Evolutionary conservation across 306 rosid genomes (phyloP), one percentile per base, ranked within the genome.

Genomic region (Casuarina cunninghamiana): DNA sequence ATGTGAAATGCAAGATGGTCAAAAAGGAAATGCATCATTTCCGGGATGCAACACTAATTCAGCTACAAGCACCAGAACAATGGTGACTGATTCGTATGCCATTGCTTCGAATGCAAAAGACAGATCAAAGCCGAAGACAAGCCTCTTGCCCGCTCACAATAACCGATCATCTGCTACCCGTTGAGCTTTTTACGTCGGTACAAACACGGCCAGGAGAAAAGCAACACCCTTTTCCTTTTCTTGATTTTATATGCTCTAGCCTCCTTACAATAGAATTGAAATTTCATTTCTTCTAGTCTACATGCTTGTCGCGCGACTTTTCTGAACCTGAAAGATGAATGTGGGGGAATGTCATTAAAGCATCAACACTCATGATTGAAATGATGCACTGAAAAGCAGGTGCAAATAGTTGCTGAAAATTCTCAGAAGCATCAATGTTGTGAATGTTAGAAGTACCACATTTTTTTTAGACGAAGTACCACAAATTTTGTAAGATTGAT

Each of bases 301-400:
- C 55, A 26, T 75, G 66, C 46, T 78, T 54, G 54, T 55, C 81
- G 65, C 48, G 55, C 65, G 35, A 41, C 19, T 16, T 67, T 49
- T 76, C 62, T 44, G 78, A 78, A 61, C 83, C 82, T 82, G 85
- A 79, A 78, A 82, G 54, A 69, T 69, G 42, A 75, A 72, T 58
- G 75, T 11, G 54, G 45, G 45, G 80, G 66, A 78, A 72, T 39
- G 41, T 57, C 62, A 45, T 39, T 61, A n/a, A 44, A 35, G 41
- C 35, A 45, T 63, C 71, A 54, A 55, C 61, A 79, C 21, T 42
- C 71, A 67, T 67, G 71, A 67, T 11, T 6, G 42, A 41, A 8
- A 17, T 42, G 37, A 58, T 3, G 10, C 35, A 57, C 15, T 2
- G 38, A 26, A 58, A 4, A 58, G 65, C 10, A 57, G 65, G 12